phyloP scores from a whole-genome alignment of 2,329 filamentous ascomycete genomes.

The Xylogone sp. region DNA sequence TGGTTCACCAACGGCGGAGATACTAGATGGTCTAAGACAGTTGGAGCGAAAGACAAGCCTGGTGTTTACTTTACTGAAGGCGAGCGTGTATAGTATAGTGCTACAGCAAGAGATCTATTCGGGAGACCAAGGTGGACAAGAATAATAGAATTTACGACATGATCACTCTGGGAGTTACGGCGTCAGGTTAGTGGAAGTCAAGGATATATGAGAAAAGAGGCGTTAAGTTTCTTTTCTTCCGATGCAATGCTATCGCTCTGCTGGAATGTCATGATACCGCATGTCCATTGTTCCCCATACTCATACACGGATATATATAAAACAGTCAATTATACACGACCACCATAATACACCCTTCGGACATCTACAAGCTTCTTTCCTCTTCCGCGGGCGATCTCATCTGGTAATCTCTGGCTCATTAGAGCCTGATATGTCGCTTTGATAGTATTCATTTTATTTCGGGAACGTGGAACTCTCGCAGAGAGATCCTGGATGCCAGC shows the following conservation, averaged over 20 bases:
- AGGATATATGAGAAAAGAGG: conserved; percentile 3
- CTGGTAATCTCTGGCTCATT: conserved; percentile 77
- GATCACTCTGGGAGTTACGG: conserved; percentile 2
- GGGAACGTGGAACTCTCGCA: conserved; percentile 75
- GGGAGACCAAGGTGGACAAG: conserved; percentile 42
- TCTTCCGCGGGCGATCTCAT: conserved; percentile 82
- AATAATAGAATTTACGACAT: not conserved
- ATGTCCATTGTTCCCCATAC: conserved; percentile 21
- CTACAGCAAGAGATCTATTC: conserved; percentile 93
- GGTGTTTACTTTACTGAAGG: conserved; percentile 94
- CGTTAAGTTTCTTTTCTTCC: conserved; percentile 5
- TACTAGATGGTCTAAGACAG: conserved; percentile 79
- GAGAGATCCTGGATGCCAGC: conserved; percentile 85
- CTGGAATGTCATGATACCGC: conserved; percentile 13
- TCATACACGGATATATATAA: conserved; percentile 49
- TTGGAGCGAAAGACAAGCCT: conserved; percentile 92
- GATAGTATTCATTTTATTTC: conserved; percentile 97
- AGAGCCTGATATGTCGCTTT: conserved; percentile 86
- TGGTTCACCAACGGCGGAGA: conserved; percentile 70
- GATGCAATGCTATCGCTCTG: conserved; percentile 9
- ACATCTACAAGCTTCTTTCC: conserved; percentile 97
- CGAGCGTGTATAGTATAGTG: conserved; percentile 97
- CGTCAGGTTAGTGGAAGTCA: conserved; percentile 18
- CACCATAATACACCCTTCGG: conserved; percentile 94
- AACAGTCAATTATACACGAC: conserved; percentile 33